Evolutionary conservation across 2,329 filamentous ascomycete genomes (phyloP), one percentile per base, ranked within the genome.

Genomic region (Fusarium hainanense): DNA sequence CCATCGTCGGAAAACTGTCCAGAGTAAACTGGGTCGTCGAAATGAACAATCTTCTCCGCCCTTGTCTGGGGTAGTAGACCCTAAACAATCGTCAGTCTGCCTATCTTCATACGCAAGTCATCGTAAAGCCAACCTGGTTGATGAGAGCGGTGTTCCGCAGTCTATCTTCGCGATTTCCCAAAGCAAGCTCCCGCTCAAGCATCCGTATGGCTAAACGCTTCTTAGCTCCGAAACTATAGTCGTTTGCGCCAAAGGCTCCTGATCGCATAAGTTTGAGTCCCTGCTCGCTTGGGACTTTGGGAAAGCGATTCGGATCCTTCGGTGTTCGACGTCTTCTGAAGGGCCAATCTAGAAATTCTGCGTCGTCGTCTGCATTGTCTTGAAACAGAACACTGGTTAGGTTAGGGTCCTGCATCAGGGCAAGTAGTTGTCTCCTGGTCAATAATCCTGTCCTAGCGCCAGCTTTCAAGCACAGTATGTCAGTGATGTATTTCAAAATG

Each of bases 1-100:
- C 96, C 96, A 74, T 99, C 96, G 70, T 97, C 93, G 1, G 93
- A 97, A 78, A 98, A 99, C 77, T 98, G 95, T 2, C 96, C 96
- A 5, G 93, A 97, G 77, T 98, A 98, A 55, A 96, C 94, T 42
- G 93, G 90, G 7, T 91, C 87, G 58, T 94, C 89, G 77, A 94
- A 97, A 75, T 97, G 92, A 66, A 98, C 91, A 66, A 97, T 92
- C 75, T 92, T 92, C 76, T 98, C 95, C 1, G 93, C 91, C 25
- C 87, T 87, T 0, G 90, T 91, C 4, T 87, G 87, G 1, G 96
- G 95, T 62, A 98, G 89, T 82, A 97, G 86, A 30, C 87, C 87
- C 87, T 96, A 16, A 3, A 21, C 32, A 9, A 23, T 12, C 28
- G 47, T 74, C 40, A 75, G 69, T 9, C 20, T 41, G 25, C n/a